Evolutionary conservation across 1,139 yeast genomes (phyloP).

Genomic region (Geotrichum macrosporum): DNA sequence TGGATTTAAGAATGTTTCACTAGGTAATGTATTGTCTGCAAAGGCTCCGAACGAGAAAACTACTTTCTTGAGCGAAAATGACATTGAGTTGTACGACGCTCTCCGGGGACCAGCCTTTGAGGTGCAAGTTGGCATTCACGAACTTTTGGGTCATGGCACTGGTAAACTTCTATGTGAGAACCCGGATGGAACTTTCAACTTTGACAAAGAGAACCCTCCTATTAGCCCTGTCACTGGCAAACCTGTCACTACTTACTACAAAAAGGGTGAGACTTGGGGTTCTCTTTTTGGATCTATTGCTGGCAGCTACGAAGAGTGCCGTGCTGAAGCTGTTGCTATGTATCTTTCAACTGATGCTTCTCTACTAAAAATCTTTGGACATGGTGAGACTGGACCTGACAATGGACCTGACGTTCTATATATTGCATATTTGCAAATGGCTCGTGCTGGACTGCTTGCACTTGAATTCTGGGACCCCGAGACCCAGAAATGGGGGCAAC

Average conservation of each 20-base stretch:
- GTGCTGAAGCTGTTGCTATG: constrained; percentile 88
- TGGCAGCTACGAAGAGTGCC: constrained; percentile 86
- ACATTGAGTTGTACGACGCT: constrained; percentile 57
- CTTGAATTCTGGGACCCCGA: constrained; percentile 84
- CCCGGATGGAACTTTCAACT: constrained; percentile 62
- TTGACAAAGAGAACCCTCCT: constrained; percentile 59
- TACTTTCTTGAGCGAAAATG: constrained; percentile 55
- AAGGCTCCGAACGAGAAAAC: constrained; percentile 66
- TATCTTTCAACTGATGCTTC: constrained; percentile 65
- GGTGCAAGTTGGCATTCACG: constrained; percentile 90
- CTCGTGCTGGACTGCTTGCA: constrained; percentile 78
- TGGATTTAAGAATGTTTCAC: constrained; percentile 85
- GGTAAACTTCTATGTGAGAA: constrained; percentile 73
- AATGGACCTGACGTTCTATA: constrained; percentile 57
- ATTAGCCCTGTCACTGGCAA: constrained; percentile 49
- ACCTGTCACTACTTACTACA: constrained; percentile 64
- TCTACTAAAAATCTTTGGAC: constrained; percentile 70
- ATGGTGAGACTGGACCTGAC: constrained; percentile 42
- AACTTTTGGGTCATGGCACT: constrained; percentile 86
- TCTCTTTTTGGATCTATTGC: constrained; percentile 75
- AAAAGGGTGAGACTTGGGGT: constrained; percentile 85
- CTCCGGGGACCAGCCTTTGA: constrained; percentile 82
- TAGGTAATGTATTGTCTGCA: constrained; percentile 79
- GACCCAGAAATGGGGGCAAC: constrained; percentile 83
- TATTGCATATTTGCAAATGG: constrained; percentile 73